Evolutionary conservation across 1,139 yeast species (phyloP).

Genomic region (Saccharomyces hybrid): DNA sequence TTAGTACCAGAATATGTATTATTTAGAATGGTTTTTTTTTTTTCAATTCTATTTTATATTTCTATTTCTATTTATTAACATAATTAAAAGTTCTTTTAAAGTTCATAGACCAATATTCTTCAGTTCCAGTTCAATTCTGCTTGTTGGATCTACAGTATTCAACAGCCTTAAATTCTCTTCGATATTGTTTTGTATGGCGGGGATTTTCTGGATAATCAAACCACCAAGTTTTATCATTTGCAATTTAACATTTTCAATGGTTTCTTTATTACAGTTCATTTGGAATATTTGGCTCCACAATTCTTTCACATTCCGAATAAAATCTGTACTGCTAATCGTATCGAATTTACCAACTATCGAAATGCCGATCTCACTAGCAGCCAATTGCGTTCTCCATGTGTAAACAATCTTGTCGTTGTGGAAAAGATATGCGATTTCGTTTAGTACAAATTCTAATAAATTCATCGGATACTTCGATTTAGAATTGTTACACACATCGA

Average conservation of each 20-base stretch:
- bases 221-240: constrained; percentile 40
- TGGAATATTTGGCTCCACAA: constrained; percentile 30
- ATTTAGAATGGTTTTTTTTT: background rate
- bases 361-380: constrained; percentile 37
- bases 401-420: constrained; percentile 33
- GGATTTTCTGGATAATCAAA: constrained; percentile 19
- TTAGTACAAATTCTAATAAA: constrained; percentile 19
- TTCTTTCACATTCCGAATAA: constrained; percentile 10
- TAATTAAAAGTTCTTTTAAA: background rate
- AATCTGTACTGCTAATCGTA: constrained; percentile 8
- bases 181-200: constrained; percentile 13
- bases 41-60: background rate
- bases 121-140: constrained; percentile 37
- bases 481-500: constrained; percentile 23
- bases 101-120: constrained; percentile 21
- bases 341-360: constrained; percentile 18
- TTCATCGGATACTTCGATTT: constrained; percentile 12
- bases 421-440: constrained; percentile 29
- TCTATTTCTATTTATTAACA: too few species aligned
- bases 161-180: constrained; percentile 31
- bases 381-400: constrained; percentile 56
- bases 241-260: constrained; percentile 58
- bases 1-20: background rate
- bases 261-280: constrained; percentile 38
- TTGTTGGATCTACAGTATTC: constrained; percentile 28